These are phyloP conservation scores for Phytophthora niederhauseri DNA, from an alignment of 352 stramenopile species.

Conservation along the genomic window DNA sequence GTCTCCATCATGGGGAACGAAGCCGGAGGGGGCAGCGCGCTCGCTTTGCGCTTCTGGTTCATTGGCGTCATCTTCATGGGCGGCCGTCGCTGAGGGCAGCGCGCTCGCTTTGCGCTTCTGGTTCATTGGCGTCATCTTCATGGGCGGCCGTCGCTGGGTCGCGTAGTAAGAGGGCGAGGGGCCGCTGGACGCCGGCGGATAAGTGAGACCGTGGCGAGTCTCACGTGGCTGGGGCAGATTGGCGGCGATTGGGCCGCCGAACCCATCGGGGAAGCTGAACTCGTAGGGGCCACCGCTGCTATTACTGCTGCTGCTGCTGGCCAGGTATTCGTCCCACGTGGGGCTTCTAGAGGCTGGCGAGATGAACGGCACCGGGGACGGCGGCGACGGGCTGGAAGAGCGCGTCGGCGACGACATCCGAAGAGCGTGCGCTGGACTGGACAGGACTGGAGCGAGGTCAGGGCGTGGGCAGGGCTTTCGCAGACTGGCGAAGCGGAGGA, in stretches of 20 bases:
- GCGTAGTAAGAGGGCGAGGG: constrained; percentile 17
- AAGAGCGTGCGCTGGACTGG: not conserved
- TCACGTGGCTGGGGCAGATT: constrained; percentile 7
- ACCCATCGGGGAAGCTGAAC: constrained; percentile 20
- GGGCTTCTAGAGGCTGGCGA: constrained; percentile 3
- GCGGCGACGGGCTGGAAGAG: constrained; percentile 7
- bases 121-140: constrained; percentile 8
- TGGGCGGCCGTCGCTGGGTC: constrained; percentile 12
- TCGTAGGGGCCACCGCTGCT: constrained; percentile 8
- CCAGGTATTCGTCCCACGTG: constrained; percentile 38
- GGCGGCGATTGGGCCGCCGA: constrained; percentile 4
- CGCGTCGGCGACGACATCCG: constrained; percentile 13
- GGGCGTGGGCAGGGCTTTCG: constrained; percentile 10
- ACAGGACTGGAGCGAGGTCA: not conserved
- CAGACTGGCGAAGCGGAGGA: constrained; percentile 1
- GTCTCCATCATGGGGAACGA: constrained; percentile 11
- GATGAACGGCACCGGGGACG: constrained; percentile 21
- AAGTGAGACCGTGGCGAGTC: constrained; percentile 13
- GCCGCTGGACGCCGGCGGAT: constrained; percentile 7
- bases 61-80: constrained; percentile 3
- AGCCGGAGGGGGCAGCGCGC: not conserved
- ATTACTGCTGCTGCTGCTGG: not conserved
- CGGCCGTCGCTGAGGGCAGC: constrained; percentile 21
- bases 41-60: constrained; percentile 21
- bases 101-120: constrained; percentile 20